phyloP scores from a whole-genome alignment of 2,329 filamentous ascomycete genomes.

The Diplodia sapinea region DNA sequence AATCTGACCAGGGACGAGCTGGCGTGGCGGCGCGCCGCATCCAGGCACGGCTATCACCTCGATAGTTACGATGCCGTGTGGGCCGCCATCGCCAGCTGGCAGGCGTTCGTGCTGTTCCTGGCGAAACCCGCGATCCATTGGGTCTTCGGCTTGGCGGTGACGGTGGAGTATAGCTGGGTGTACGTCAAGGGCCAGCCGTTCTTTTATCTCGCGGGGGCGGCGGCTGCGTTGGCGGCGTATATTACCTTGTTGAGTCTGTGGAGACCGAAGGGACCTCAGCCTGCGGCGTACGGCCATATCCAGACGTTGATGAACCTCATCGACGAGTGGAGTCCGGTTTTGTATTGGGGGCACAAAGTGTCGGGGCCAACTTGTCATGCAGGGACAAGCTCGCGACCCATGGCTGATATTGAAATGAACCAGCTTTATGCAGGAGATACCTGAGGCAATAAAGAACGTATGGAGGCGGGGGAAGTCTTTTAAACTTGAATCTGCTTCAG shows the following conservation, averaged over 20 bases:
- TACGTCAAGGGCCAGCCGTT: not conserved
- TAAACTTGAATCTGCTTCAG: not conserved
- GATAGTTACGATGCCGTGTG: not conserved
- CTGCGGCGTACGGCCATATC: conserved; percentile 1
- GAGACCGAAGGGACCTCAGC: not conserved
- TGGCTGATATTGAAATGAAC: not conserved
- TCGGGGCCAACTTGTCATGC: not conserved
- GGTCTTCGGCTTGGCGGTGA: conserved; percentile 1
- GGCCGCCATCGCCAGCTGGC: not conserved
- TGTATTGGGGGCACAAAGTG: conserved; percentile 2
- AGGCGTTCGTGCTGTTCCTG: not conserved
- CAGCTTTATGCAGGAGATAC: not conserved
- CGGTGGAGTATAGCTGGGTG: not conserved
- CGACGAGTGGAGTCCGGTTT: conserved; percentile 1
- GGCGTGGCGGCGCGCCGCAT: not conserved
- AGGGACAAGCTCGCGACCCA: not conserved
- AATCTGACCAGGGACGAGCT: not conserved
- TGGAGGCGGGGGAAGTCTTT: not conserved
- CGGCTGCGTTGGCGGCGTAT: not conserved
- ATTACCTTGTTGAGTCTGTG: not conserved
- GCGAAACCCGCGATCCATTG: not conserved
- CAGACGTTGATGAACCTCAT: not conserved
- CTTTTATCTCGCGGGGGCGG: not conserved
- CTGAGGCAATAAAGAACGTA: not conserved
- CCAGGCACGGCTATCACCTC: not conserved